phyloP scores from a whole-genome alignment of 768 basidiomycete species.

The Russula earlei region DNA sequence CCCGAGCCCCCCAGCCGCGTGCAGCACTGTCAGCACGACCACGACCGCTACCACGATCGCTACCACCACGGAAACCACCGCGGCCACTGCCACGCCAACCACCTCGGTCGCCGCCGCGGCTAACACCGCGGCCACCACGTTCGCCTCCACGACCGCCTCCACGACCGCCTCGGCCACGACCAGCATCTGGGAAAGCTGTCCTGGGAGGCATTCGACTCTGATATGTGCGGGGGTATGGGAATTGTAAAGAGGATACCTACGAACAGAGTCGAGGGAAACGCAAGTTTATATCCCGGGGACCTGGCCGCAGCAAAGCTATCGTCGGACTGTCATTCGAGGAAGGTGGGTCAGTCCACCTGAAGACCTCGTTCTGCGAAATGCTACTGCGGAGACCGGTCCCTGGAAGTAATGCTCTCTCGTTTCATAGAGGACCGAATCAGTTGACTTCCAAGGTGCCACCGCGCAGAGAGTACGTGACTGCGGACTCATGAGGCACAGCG shows the following conservation, averaged over 20 bases:
- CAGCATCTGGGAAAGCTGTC: background rate
- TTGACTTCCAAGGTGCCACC: no score
- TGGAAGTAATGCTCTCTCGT: no score
- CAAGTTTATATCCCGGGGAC: background rate
- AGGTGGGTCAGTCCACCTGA: background rate
- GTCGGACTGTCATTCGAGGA: background rate
- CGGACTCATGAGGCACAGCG: background rate
- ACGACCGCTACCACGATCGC: background rate
- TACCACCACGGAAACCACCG: background rate
- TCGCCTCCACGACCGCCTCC: background rate
- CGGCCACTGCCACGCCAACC: background rate
- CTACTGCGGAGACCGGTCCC: background rate
- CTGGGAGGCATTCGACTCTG: background rate
- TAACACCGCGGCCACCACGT: background rate
- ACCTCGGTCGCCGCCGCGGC: no score
- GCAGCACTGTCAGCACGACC: background rate
- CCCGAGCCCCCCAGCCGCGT: no score
- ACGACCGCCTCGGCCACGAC: background rate
- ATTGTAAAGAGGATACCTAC: background rate
- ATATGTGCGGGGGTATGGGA: no score
- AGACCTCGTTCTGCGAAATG: background rate
- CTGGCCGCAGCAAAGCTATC: background rate
- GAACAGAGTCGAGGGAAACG: background rate
- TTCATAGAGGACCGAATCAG: no score
- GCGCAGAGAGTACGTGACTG: background rate